Percentiles rank a stretch among this genome's conserved stretches.
Conservation (phyloP, 768 basidiomycete genomes). For the Tubosaeta brunneosetosa region DNA sequence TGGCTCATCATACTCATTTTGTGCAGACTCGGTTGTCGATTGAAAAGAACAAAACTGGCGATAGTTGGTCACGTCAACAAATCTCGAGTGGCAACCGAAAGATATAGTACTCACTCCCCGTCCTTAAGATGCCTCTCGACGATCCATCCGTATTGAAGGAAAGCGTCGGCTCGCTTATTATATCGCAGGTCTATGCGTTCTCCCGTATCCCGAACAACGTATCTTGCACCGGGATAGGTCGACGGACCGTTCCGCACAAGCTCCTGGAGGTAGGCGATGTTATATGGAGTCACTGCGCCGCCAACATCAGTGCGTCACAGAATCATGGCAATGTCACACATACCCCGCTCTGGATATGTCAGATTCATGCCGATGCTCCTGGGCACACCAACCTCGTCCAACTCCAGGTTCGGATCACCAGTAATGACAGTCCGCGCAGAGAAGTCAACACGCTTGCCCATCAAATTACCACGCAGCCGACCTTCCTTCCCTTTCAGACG, state of each 20-base stretch:
- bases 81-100: background rate
- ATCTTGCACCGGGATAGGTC: slow-evolving; percentile 92
- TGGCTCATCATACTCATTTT: slow-evolving; percentile 99
- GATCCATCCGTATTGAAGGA: slow-evolving; percentile 97
- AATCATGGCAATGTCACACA: slow-evolving; percentile 14
- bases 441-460: slow-evolving; percentile 99
- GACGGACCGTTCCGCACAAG: slow-evolving; percentile 93
- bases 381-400: slow-evolving; percentile 97
- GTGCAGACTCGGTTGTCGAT: slow-evolving; percentile 96
- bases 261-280: slow-evolving; percentile 90
- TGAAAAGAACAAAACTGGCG: slow-evolving; percentile 57
- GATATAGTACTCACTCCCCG: slow-evolving; percentile 77
- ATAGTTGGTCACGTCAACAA: background rate
- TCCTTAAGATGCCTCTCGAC: slow-evolving; percentile 97
- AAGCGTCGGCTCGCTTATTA: slow-evolving; percentile 92
- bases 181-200: slow-evolving; percentile 96
- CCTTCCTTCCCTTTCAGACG: slow-evolving; percentile 99
- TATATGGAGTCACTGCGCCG: slow-evolving; percentile 86
- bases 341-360: slow-evolving; percentile 95
- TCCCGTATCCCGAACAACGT: slow-evolving; percentile 94
- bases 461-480: slow-evolving; percentile 93
- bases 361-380: slow-evolving; percentile 94
- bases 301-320: slow-evolving; percentile 8
- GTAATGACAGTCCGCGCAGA: slow-evolving; percentile 99
- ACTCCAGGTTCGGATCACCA: slow-evolving; percentile 93